phyloP scores from a whole-genome alignment of 2,329 filamentous ascomycete genomes.

The Leptodontidium sp. region DNA sequence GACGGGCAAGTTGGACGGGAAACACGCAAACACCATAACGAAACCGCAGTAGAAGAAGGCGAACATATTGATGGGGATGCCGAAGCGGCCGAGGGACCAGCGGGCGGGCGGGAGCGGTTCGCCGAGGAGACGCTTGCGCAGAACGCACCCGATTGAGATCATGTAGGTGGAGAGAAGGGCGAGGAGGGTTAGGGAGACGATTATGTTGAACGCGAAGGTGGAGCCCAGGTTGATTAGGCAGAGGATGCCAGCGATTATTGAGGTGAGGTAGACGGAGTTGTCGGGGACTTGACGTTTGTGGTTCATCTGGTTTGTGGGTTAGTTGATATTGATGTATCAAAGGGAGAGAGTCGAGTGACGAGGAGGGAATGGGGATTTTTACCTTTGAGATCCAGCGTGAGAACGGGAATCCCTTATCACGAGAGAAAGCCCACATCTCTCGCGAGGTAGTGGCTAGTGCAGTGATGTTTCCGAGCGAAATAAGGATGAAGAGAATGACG shows the following conservation, averaged over 20 bases:
- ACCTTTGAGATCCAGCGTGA: slow-evolving; percentile 52
- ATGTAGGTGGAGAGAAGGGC: slow-evolving; percentile 61
- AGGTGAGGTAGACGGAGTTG: slow-evolving; percentile 40
- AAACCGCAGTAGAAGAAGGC: slow-evolving; percentile 55
- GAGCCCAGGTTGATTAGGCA: slow-evolving; percentile 58
- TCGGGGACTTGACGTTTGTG: slow-evolving; percentile 42
- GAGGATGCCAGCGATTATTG: slow-evolving; percentile 34
- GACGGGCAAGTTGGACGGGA: slow-evolving; percentile 52
- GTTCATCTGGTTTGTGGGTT: slow-evolving; percentile 43
- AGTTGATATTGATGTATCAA: neutral
- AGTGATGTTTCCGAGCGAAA: slow-evolving; percentile 51
- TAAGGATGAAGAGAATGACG: slow-evolving; percentile 52
- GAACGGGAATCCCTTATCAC: slow-evolving; percentile 54
- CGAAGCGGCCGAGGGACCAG: slow-evolving; percentile 54
- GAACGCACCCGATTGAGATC: slow-evolving; percentile 54
- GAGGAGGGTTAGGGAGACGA: slow-evolving; percentile 59
- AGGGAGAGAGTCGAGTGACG: neutral
- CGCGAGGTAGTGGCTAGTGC: slow-evolving; percentile 49
- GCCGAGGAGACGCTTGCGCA: slow-evolving; percentile 47
- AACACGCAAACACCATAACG: slow-evolving; percentile 58
- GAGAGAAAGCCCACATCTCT: slow-evolving; percentile 54
- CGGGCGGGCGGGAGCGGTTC: slow-evolving; percentile 51
- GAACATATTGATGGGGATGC: slow-evolving; percentile 53
- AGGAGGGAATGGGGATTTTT: neutral
- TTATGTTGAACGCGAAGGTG: slow-evolving; percentile 60